Percentiles rank a stretch among this genome's conserved stretches.
Evolutionary conservation across 2,329 filamentous ascomycete genomes (phyloP).

Genomic region (Colletotrichum costaricense): DNA sequence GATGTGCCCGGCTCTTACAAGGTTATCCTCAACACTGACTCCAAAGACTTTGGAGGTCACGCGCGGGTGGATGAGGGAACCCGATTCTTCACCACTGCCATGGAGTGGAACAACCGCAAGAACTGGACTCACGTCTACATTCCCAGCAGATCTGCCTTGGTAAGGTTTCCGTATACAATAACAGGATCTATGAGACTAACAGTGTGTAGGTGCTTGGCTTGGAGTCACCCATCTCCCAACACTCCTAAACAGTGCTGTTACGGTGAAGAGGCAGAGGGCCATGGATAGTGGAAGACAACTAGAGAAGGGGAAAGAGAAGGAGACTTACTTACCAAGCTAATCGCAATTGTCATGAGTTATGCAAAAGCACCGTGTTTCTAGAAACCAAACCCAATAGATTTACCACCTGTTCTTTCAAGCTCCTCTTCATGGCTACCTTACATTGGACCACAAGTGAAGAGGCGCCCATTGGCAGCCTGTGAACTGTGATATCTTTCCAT

Average conservation of each 20-base stretch:
- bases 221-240: slow-evolving; percentile 43
- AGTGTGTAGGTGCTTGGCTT: slow-evolving; percentile 61
- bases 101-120: slow-evolving; percentile 88
- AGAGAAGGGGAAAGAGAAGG: not conserved
- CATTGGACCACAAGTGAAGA: not conserved
- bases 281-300: not conserved
- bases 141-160: slow-evolving; percentile 84
- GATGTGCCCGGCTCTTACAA: slow-evolving; percentile 87
- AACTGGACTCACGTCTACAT: slow-evolving; percentile 96
- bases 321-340: not conserved
- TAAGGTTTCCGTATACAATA: slow-evolving; percentile 55
- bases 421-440: not conserved
- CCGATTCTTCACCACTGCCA: slow-evolving; percentile 90
- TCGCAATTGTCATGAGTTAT: slow-evolving; percentile 10
- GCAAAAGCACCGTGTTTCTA: slow-evolving; percentile 18
- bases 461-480: not conserved
- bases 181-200: slow-evolving; percentile 1
- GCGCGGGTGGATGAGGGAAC: slow-evolving; percentile 82
- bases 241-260: slow-evolving; percentile 32
- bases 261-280: not conserved
- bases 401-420: not conserved
- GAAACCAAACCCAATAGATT: slow-evolving; percentile 11
- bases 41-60: slow-evolving; percentile 81
- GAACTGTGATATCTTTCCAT: not conserved
- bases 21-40: slow-evolving; percentile 86